These are phyloP conservation scores for Elymus sibiricus DNA, from an alignment of 176 grass and related monocot species.

Conservation along the genomic window DNA sequence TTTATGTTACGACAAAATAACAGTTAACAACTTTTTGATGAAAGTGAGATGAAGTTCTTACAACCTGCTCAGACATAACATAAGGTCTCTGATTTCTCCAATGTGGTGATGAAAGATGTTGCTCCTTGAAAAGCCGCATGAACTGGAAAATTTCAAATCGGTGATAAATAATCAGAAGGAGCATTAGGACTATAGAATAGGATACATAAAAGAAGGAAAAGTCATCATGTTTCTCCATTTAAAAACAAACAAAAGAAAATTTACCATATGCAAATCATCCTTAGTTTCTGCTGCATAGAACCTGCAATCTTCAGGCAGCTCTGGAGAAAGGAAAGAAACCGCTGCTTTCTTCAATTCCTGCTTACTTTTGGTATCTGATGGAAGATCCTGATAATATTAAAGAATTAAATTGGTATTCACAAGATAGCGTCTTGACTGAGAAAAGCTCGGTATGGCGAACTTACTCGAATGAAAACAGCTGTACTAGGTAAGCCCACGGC, in stretches of 20 bases:
- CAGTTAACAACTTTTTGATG: background rate
- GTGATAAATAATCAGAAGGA: background rate
- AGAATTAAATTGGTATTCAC: slow-evolving; percentile 3
- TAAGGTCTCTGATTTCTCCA: slow-evolving; percentile 95
- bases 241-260: slow-evolving; percentile 10
- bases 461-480: slow-evolving; percentile 85
- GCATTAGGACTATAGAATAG: background rate
- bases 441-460: slow-evolving; percentile 17
- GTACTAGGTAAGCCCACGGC: slow-evolving; percentile 85
- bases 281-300: slow-evolving; percentile 88
- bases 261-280: slow-evolving; percentile 90
- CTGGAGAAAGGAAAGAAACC: slow-evolving; percentile 70
- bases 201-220: background rate
- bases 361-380: slow-evolving; percentile 76
- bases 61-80: slow-evolving; percentile 89
- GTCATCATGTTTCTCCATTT: background rate
- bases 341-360: slow-evolving; percentile 84
- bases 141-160: slow-evolving; percentile 46
- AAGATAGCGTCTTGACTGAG: background rate
- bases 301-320: slow-evolving; percentile 92
- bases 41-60: slow-evolving; percentile 17
- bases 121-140: slow-evolving; percentile 99
- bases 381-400: slow-evolving; percentile 74
- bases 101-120: slow-evolving; percentile 78
- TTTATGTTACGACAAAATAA: background rate